These are phyloP conservation scores for Pseudozyma hubeiensis DNA, from an alignment of 1,284 basidiomycete genomes.

Conservation along the genomic window DNA sequence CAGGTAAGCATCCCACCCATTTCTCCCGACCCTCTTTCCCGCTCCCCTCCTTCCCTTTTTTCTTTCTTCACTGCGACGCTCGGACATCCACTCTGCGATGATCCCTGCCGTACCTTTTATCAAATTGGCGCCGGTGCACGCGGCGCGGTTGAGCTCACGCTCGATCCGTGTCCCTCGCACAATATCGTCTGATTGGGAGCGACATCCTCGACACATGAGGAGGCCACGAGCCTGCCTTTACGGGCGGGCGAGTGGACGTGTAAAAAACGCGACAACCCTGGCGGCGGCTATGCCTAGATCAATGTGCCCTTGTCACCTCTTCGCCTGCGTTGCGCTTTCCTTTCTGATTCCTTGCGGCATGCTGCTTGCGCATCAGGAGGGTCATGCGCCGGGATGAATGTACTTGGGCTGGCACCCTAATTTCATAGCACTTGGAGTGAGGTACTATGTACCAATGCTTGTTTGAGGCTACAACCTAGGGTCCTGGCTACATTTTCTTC, in stretches of 20 bases:
- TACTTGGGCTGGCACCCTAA: slow-evolving; percentile 56
- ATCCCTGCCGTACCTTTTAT: background rate
- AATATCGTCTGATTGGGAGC: slow-evolving; percentile 58
- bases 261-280: slow-evolving; percentile 54
- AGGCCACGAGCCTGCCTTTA: slow-evolving; percentile 50
- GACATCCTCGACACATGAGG: slow-evolving; percentile 50
- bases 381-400: slow-evolving; percentile 46
- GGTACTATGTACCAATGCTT: slow-evolving; percentile 53
- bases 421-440: slow-evolving; percentile 59
- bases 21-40: background rate
- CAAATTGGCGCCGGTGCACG: slow-evolving; percentile 48
- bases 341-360: slow-evolving; percentile 1
- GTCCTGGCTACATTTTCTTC: slow-evolving; percentile 32
- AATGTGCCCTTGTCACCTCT: slow-evolving; percentile 55
- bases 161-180: slow-evolving; percentile 50
- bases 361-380: background rate
- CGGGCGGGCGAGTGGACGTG: slow-evolving; percentile 55
- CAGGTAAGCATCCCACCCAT: slow-evolving; percentile 24
- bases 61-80: background rate
- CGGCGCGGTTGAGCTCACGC: slow-evolving; percentile 42
- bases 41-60: slow-evolving; percentile 2
- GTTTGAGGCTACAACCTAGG: slow-evolving; percentile 59
- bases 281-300: slow-evolving; percentile 57
- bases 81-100: background rate
- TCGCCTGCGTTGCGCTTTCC: slow-evolving; percentile 36